Evolutionary conservation across 169 alveolate genomes (phyloP).

Genomic region (Eimeria acervulina): DNA sequence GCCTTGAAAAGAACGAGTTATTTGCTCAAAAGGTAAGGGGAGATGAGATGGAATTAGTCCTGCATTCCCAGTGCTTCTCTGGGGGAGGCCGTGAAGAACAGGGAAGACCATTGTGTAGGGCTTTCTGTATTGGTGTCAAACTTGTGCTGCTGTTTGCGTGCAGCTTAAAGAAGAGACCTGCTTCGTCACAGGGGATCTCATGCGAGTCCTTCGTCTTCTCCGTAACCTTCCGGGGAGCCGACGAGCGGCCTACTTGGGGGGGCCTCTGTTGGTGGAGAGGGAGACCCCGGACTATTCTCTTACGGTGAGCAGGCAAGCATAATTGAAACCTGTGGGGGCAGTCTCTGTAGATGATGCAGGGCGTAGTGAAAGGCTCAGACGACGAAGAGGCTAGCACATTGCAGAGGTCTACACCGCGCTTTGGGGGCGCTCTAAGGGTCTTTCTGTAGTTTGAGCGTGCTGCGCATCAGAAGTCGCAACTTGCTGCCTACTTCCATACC

Average conservation of each 20-base stretch:
- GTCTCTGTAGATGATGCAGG: not conserved
- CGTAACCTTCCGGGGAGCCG: constrained; percentile 49
- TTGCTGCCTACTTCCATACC: constrained; percentile 50
- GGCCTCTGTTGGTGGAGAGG: constrained; percentile 58
- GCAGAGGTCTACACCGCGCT: not conserved
- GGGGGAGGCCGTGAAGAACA: not conserved
- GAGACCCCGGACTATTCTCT: constrained; percentile 62
- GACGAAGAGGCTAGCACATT: not conserved
- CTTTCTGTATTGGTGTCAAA: not conserved
- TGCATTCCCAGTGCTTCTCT: not conserved
- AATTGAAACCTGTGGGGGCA: not conserved
- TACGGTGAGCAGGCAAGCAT: not conserved
- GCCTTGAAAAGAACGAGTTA: constrained; percentile 92
- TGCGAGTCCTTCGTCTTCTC: constrained; percentile 20
- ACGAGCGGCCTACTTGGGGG: constrained; percentile 29
- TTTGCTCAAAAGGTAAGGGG: constrained; percentile 89
- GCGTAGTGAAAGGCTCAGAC: not conserved
- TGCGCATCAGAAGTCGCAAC: constrained; percentile 47
- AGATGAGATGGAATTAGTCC: not conserved
- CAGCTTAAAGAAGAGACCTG: constrained; percentile 70
- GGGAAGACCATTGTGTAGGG: not conserved
- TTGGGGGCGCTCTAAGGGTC: not conserved
- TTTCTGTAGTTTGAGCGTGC: not conserved
- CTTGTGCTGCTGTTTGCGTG: constrained; percentile 27
- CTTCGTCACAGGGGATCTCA: constrained; percentile 35